These are phyloP conservation scores for Mortierella hygrophila DNA, from an alignment of 192 early-diverging fungal genomes.

Conservation along the genomic window DNA sequence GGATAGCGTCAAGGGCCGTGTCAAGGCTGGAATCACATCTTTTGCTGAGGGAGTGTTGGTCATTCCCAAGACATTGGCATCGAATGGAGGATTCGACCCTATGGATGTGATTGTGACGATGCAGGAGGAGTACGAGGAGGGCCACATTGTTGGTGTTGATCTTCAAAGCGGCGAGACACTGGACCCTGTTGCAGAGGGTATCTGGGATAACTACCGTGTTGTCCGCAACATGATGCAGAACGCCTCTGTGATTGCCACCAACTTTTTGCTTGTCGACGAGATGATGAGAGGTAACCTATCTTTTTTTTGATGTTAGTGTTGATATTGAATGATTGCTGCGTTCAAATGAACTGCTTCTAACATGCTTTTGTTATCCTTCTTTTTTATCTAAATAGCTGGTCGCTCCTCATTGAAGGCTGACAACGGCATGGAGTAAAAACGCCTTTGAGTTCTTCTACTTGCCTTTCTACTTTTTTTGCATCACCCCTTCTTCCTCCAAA, in stretches of 20 bases:
- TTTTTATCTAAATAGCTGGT: slow-evolving; percentile 24
- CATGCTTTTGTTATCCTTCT: background rate
- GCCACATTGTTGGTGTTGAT: slow-evolving; percentile 94
- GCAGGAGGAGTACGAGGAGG: slow-evolving; percentile 92
- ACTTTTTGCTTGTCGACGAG: slow-evolving; percentile 98
- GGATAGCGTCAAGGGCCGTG: slow-evolving; percentile 89
- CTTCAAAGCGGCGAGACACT: slow-evolving; percentile 93
- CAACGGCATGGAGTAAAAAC: slow-evolving; percentile 50
- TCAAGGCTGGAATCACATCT: slow-evolving; percentile 97
- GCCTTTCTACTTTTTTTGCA: background rate
- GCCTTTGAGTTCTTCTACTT: background rate
- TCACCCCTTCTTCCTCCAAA: background rate
- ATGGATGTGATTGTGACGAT: slow-evolving; percentile 96
- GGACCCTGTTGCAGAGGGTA: slow-evolving; percentile 92
- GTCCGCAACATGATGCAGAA: slow-evolving; percentile 92
- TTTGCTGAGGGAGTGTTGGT: slow-evolving; percentile 97
- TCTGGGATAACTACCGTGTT: slow-evolving; percentile 99
- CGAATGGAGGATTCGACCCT: slow-evolving; percentile 96
- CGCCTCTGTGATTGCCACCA: slow-evolving; percentile 96
- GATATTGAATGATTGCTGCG: background rate
- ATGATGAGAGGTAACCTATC: slow-evolving; percentile 88
- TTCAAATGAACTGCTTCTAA: background rate
- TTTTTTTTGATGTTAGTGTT: background rate
- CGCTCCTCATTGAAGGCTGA: slow-evolving; percentile 52
- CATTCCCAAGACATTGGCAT: slow-evolving; percentile 96